Evolutionary conservation across 495 filamentous ascomycete genomes (phyloP).

Genomic region (Penicillium simplicissimum): DNA sequence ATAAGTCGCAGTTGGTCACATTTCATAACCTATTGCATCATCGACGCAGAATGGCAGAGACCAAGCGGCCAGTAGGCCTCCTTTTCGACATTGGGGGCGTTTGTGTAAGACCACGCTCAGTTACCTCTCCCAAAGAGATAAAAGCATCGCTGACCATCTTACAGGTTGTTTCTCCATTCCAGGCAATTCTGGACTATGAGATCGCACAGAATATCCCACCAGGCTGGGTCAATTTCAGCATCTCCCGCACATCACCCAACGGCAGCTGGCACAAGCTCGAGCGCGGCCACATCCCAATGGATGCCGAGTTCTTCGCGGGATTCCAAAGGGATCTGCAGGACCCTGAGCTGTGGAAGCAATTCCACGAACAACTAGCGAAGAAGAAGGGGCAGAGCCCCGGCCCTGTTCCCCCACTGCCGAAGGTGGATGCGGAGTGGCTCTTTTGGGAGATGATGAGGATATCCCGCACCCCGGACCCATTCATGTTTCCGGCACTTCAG

Average conservation of each 20-base stretch:
- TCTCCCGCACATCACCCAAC: slow-evolving; percentile 71
- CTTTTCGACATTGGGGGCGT: slow-evolving; percentile 98
- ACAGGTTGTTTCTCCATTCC: slow-evolving; percentile 88
- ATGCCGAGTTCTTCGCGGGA: slow-evolving; percentile 70
- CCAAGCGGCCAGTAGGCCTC: slow-evolving; percentile 67
- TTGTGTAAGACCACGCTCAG: slow-evolving; percentile 63
- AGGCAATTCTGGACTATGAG: slow-evolving; percentile 90
- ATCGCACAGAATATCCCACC: slow-evolving; percentile 68
- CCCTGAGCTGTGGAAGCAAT: slow-evolving; percentile 63
- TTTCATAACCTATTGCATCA: background rate
- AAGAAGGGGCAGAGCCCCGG: slow-evolving; percentile 30
- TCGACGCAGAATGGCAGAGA: slow-evolving; percentile 34
- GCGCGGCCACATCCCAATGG: slow-evolving; percentile 69
- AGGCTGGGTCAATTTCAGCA: slow-evolving; percentile 90
- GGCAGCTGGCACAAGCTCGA: slow-evolving; percentile 89
- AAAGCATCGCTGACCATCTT: background rate
- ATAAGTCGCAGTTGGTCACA: background rate
- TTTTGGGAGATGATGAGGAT: slow-evolving; percentile 92
- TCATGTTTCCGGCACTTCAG: slow-evolving; percentile 83
- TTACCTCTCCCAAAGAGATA: background rate
- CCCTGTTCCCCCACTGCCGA: slow-evolving; percentile 63
- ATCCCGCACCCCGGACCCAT: slow-evolving; percentile 71
- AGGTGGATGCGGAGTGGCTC: slow-evolving; percentile 74
- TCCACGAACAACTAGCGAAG: slow-evolving; percentile 44
- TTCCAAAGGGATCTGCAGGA: slow-evolving; percentile 75